Conservation (phyloP, 805 yeast genomes). For the Wickerhamiella slavikovae region DNA sequence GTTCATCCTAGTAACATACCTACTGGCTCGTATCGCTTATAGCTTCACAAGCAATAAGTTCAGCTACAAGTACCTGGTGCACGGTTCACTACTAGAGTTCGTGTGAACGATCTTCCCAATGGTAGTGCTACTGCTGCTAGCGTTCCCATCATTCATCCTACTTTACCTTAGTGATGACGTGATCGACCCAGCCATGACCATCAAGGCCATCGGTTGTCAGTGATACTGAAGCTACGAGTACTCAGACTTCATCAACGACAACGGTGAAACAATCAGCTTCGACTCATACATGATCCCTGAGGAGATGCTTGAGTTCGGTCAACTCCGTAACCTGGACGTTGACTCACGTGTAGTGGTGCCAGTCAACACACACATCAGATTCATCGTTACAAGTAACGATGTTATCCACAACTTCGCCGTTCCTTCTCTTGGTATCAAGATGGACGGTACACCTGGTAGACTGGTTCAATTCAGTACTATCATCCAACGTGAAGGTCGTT, state of each 20-base stretch:
- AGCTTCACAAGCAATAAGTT: slow-evolving; percentile 1
- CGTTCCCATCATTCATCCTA: slow-evolving; percentile 8
- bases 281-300: slow-evolving; percentile 13
- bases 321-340: slow-evolving; percentile 12
- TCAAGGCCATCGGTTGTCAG: slow-evolving; percentile 10
- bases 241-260: slow-evolving; percentile 8
- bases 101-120: slow-evolving; percentile 14
- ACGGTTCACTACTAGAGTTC: slow-evolving; percentile 13
- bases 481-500: slow-evolving; percentile 9
- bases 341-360: slow-evolving; percentile 11
- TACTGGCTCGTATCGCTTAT: slow-evolving; percentile 2
- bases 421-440: slow-evolving; percentile 13
- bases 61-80: slow-evolving; percentile 10
- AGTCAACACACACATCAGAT: slow-evolving; percentile 12
- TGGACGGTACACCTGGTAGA: slow-evolving; percentile 14
- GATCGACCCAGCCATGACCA: slow-evolving; percentile 9
- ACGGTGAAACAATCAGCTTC: slow-evolving; percentile 9
- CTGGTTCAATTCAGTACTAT: slow-evolving; percentile 12
- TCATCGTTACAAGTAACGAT: slow-evolving; percentile 10
- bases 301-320: slow-evolving; percentile 12
- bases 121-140: slow-evolving; percentile 7
- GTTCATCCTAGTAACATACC: slow-evolving; percentile 6
- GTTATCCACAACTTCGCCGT: slow-evolving; percentile 13
- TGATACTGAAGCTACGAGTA: slow-evolving; percentile 11
- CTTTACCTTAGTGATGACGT: slow-evolving; percentile 9